These are phyloP conservation scores for Fusarium tjaetaba DNA, from an alignment of 2,329 filamentous ascomycete genomes.

Conservation along the genomic window DNA sequence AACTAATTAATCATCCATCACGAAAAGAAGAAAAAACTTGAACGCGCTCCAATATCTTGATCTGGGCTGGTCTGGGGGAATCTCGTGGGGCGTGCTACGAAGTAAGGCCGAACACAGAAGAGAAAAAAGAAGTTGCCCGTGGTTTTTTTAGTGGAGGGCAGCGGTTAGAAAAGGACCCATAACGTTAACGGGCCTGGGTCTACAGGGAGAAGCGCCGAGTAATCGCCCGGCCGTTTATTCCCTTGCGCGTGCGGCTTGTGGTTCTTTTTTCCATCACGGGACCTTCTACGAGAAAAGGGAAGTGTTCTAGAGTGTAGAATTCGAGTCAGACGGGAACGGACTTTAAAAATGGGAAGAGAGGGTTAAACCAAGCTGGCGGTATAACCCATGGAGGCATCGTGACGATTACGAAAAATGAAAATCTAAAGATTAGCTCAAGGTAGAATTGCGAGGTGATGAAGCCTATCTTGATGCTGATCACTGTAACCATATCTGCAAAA, in stretches of 20 bases:
- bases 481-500: background rate
- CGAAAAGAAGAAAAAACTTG: constrained; percentile 11
- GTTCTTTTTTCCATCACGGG: background rate
- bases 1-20: background rate
- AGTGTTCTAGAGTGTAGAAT: constrained; percentile 13
- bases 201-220: constrained; percentile 49
- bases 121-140: background rate
- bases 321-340: constrained; percentile 8
- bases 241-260: constrained; percentile 1
- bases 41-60: constrained; percentile 39
- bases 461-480: background rate
- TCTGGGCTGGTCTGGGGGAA: constrained; percentile 46
- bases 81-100: constrained; percentile 45
- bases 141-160: constrained; percentile 15
- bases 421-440: background rate
- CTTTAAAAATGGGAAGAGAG: background rate
- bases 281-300: background rate
- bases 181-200: constrained; percentile 33
- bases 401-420: background rate
- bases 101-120: constrained; percentile 44
- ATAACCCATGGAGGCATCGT: background rate
- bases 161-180: constrained; percentile 38
- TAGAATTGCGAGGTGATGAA: background rate
- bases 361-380: constrained; percentile 23
- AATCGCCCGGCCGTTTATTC: constrained; percentile 47